Percentiles rank a stretch among this genome's conserved stretches.
Conservation (phyloP, 2,329 filamentous ascomycete species). For the Harringtonia lauricola region DNA sequence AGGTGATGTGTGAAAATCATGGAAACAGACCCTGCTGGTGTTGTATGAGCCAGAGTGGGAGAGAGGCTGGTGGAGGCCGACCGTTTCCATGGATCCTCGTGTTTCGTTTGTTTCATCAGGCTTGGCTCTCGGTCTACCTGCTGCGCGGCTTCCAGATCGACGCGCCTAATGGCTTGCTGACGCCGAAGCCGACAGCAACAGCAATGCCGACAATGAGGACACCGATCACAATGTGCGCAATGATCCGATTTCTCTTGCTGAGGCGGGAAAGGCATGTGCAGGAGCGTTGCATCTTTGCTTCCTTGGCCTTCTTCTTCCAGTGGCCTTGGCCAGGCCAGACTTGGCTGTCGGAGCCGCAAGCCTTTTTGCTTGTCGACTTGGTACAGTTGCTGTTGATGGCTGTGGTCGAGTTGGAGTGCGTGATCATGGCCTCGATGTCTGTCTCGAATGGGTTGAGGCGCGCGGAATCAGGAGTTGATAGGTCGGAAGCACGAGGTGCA, state of each 20-base stretch:
- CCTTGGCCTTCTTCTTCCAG: slow-evolving; percentile 49
- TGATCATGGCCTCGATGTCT: slow-evolving; percentile 43
- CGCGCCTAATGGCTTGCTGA: slow-evolving; percentile 50
- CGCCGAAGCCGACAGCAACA: slow-evolving; percentile 45
- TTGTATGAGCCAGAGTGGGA: too few species aligned
- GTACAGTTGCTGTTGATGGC: slow-evolving; percentile 6
- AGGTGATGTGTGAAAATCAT: slow-evolving; percentile 8
- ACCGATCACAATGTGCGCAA: slow-evolving; percentile 41
- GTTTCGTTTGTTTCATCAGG: too few species aligned
- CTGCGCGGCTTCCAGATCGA: slow-evolving; percentile 38
- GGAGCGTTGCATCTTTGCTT: slow-evolving; percentile 38
- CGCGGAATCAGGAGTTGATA: slow-evolving; percentile 33
- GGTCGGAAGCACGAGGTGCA: slow-evolving; percentile 17
- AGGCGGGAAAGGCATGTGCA: slow-evolving; percentile 43
- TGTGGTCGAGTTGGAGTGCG: slow-evolving; percentile 21
- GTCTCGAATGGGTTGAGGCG: slow-evolving; percentile 43
- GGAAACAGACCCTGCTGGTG: too few species aligned
- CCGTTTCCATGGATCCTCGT: too few species aligned
- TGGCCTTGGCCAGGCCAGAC: slow-evolving; percentile 51
- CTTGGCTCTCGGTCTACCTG: neutral
- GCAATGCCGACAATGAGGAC: slow-evolving; percentile 41
- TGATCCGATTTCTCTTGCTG: slow-evolving; percentile 41
- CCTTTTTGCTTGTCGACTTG: neutral
- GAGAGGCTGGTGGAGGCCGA: too few species aligned
- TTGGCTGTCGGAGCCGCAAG: slow-evolving; percentile 31